Evolutionary conservation across 2,329 filamentous ascomycete species (phyloP).

Genomic region (Botryotinia narcissicola): DNA sequence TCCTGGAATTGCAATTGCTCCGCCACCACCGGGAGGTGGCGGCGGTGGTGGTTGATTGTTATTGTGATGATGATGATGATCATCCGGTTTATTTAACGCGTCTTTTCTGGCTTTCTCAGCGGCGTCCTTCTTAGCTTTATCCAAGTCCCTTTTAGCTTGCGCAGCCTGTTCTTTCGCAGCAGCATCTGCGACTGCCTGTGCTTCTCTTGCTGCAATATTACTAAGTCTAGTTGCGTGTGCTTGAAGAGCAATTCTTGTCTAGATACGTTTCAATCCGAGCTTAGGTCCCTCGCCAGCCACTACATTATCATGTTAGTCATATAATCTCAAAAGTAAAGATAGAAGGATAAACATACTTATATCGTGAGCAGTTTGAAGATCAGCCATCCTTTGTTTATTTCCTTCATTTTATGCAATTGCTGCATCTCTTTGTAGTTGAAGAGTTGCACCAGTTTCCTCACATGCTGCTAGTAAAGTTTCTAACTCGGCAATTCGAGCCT

Average conservation of each 20-base stretch:
- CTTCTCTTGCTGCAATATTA: constrained; percentile 3
- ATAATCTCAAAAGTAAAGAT: background rate
- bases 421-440: constrained; percentile 6
- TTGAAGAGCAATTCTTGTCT: constrained; percentile 12
- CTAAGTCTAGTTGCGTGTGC: background rate
- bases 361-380: constrained; percentile 3
- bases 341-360: background rate
- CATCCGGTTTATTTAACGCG: background rate
- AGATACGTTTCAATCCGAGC: constrained; percentile 11
- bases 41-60: background rate
- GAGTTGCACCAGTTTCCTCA: background rate
- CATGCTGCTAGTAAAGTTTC: background rate
- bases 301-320: background rate
- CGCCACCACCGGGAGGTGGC: too few species aligned
- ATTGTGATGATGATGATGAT: background rate
- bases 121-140: background rate
- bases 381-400: background rate
- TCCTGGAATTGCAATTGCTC: background rate
- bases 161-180: background rate
- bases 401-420: background rate
- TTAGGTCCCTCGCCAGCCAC: constrained; percentile 12
- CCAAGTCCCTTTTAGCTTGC: background rate
- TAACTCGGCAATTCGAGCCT: background rate
- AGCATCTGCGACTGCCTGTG: background rate
- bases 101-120: background rate